Percentiles rank a stretch among this genome's conserved stretches.
phyloP scores from a whole-genome alignment of 2,329 filamentous ascomycete species.

The Hysterium pulicare region DNA sequence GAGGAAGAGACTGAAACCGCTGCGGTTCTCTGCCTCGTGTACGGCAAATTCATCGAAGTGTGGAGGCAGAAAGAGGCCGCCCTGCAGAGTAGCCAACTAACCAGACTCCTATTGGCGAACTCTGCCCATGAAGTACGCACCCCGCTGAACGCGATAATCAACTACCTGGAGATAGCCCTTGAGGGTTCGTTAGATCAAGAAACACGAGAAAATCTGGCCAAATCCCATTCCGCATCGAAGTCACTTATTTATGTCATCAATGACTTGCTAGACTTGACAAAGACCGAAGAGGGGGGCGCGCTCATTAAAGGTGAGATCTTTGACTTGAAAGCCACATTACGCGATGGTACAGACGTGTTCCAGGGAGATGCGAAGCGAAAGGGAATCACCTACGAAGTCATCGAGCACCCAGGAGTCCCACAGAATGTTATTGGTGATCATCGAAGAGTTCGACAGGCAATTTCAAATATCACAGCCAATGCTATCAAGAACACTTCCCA shows the following conservation, averaged over 20 bases:
- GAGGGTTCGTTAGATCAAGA: conserved; percentile 77
- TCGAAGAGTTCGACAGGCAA: conserved; percentile 73
- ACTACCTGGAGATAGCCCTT: conserved; percentile 86
- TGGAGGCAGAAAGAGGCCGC: conserved; percentile 89
- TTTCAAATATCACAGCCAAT: conserved; percentile 81
- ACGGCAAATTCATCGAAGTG: conserved; percentile 86
- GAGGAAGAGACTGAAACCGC: conserved; percentile 88
- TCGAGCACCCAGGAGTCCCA: conserved; percentile 67
- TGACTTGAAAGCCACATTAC: conserved; percentile 66
- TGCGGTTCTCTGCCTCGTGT: conserved; percentile 81
- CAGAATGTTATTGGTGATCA: conserved; percentile 72
- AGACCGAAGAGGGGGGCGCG: conserved; percentile 76
- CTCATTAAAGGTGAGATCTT: conserved; percentile 79
- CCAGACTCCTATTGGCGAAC: conserved; percentile 74
- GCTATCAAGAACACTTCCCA: conserved; percentile 72
- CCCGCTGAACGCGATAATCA: conserved; percentile 89
- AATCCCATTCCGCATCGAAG: conserved; percentile 87
- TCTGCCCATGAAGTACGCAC: conserved; percentile 91
- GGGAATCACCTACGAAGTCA: conserved; percentile 65
- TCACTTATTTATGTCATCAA: conserved; percentile 94
- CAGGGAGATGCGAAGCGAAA: conserved; percentile 72
- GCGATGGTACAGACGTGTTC: conserved; percentile 76
- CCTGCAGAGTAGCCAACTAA: conserved; percentile 77
- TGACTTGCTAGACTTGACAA: conserved; percentile 82
- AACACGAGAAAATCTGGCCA: conserved; percentile 77